These are phyloP conservation scores for Smittium culicis DNA, from an alignment of 371 early-diverging fungal genomes.

Conservation along the genomic window DNA sequence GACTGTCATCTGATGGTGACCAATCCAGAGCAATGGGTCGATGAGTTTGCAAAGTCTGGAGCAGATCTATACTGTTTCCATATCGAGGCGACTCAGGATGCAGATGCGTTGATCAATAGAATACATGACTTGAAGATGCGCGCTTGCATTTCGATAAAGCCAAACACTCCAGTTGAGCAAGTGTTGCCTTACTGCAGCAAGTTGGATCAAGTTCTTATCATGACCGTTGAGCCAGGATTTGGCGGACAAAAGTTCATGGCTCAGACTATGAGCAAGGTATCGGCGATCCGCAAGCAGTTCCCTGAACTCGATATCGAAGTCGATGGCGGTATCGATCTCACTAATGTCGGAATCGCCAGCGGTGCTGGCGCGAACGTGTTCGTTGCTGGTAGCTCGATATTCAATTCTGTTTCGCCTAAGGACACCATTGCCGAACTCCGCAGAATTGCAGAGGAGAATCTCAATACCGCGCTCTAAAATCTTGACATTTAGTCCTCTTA, in stretches of 20 bases:
- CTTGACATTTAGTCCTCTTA: no score
- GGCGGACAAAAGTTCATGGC: slow-evolving; percentile 91
- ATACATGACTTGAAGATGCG: slow-evolving; percentile 79
- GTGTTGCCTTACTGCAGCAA: slow-evolving; percentile 49
- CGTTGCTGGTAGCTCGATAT: slow-evolving; percentile 95
- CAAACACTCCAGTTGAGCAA: slow-evolving; percentile 68
- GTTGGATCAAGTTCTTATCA: slow-evolving; percentile 86
- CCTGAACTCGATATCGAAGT: slow-evolving; percentile 93
- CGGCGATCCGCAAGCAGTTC: slow-evolving; percentile 47
- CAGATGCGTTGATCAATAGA: slow-evolving; percentile 53
- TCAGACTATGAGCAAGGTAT: slow-evolving; percentile 73
- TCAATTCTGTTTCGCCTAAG: slow-evolving; percentile 60
- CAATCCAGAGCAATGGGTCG: slow-evolving; percentile 86
- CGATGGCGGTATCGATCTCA: slow-evolving; percentile 87
- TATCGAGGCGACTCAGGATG: slow-evolving; percentile 75
- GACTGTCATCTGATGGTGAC: slow-evolving; percentile 98
- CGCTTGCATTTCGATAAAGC: slow-evolving; percentile 90
- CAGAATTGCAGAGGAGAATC: slow-evolving; percentile 25
- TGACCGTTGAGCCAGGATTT: slow-evolving; percentile 98
- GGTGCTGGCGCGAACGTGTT: slow-evolving; percentile 95
- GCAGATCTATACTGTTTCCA: slow-evolving; percentile 86
- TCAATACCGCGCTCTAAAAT: slow-evolving; percentile 39
- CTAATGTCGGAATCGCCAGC: slow-evolving; percentile 74
- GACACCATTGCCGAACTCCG: slow-evolving; percentile 58
- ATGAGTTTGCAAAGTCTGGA: slow-evolving; percentile 88